Evolutionary conservation across 2,329 filamentous ascomycete species (phyloP).

Genomic region (Ophiosphaerella korrae): DNA sequence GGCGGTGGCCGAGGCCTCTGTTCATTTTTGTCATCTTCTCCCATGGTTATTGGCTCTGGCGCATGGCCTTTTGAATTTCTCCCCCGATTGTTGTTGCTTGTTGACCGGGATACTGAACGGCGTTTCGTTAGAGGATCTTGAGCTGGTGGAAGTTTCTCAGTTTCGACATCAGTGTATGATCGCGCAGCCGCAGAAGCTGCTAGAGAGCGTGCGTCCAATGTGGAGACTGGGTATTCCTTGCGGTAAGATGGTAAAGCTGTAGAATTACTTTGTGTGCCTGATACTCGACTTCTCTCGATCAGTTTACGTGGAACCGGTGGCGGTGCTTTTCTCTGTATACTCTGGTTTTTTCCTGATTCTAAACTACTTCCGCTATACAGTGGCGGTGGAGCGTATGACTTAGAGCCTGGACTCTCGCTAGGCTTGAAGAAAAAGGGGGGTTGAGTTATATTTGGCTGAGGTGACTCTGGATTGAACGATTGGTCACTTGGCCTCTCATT

Average conservation of each 20-base stretch:
- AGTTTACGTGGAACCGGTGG: conserved; percentile 20
- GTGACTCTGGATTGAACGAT: conserved; percentile 14
- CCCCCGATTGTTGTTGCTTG: conserved; percentile 21
- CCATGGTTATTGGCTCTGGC: conserved; percentile 24
- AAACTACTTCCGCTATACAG: conserved; percentile 12
- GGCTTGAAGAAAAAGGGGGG: conserved; percentile 32
- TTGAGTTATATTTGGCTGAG: conserved; percentile 19
- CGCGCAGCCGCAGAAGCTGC: conserved; percentile 40
- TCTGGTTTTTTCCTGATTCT: conserved; percentile 14
- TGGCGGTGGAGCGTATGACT: conserved; percentile 22
- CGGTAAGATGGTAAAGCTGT: conserved; percentile 50
- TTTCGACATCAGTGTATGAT: conserved; percentile 32
- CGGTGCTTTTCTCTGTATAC: conserved; percentile 15
- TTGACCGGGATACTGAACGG: conserved; percentile 12
- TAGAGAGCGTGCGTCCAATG: conserved; percentile 25
- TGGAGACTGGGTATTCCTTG: conserved; percentile 53
- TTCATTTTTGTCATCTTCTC: conserved; percentile 25
- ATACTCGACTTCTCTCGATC: conserved; percentile 10
- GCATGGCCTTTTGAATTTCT: conserved; percentile 22
- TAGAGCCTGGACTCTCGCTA: conserved; percentile 21
- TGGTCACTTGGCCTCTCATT: conserved; percentile 23
- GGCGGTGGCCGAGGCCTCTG: conserved; percentile 24
- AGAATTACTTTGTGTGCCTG: conserved; percentile 9
- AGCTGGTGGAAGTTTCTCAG: conserved; percentile 18
- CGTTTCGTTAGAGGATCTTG: conserved; percentile 16